Conservation (phyloP, 2,329 filamentous ascomycete genomes). For the Lasiodiplodia sp. region DNA sequence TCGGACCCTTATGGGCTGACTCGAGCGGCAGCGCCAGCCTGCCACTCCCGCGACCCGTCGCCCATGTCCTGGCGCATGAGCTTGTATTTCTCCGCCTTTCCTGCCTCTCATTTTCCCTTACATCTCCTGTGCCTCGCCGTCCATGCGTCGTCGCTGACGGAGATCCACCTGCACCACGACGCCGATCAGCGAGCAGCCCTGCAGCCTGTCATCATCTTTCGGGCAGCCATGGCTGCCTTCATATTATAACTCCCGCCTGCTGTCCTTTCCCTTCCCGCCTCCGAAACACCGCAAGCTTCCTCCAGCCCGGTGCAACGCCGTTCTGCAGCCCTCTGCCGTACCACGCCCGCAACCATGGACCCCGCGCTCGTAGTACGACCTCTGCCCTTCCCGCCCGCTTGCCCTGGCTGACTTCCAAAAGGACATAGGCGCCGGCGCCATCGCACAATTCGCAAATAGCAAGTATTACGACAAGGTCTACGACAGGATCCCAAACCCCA, state of each 20-base stretch:
- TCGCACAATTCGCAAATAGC: slow-evolving; percentile 26
- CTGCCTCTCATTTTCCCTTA: slow-evolving; percentile 6
- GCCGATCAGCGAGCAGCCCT: slow-evolving; percentile 7
- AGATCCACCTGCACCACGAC: background rate
- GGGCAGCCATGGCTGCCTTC: slow-evolving; percentile 26
- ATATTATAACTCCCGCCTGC: slow-evolving; percentile 16
- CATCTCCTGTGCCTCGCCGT: background rate
- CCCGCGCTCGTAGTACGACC: slow-evolving; percentile 14
- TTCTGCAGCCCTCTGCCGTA: slow-evolving; percentile 2
- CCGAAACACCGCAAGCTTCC: too few species aligned
- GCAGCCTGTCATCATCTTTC: slow-evolving; percentile 11
- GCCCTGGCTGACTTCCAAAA: background rate
- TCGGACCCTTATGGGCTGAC: slow-evolving; percentile 22
- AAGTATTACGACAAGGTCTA: slow-evolving; percentile 28
- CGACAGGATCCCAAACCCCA: slow-evolving; percentile 23
- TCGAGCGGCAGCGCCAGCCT: slow-evolving; percentile 3
- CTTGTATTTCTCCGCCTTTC: slow-evolving; percentile 23
- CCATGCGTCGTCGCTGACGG: background rate
- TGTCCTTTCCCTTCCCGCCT: background rate
- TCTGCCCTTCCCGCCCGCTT: background rate
- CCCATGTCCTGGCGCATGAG: slow-evolving; percentile 15
- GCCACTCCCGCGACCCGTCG: slow-evolving; percentile 23
- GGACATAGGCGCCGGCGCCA: slow-evolving; percentile 29
- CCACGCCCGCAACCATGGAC: slow-evolving; percentile 6
- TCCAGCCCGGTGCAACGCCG: background rate